A percentile compares a stretch with the other conserved stretches of the same genome.
phyloP scores from a whole-genome alignment of 2,329 filamentous ascomycete species.

The Fusarium nygamai region DNA sequence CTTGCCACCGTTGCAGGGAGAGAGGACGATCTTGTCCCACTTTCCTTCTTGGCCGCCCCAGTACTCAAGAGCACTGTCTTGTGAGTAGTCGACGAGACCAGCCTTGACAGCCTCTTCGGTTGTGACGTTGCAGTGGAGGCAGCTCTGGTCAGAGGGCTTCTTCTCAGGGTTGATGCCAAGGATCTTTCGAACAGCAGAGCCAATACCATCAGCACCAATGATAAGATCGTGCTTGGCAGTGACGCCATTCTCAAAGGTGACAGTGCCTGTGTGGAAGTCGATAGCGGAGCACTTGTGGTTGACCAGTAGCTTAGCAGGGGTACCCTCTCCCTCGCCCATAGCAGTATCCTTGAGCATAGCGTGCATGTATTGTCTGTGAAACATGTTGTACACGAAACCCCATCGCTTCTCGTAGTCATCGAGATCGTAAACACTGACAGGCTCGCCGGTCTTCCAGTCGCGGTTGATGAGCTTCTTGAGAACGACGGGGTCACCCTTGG shows the following conservation, averaged over 20 bases:
- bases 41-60: constrained; percentile 73
- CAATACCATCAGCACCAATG: constrained; percentile 74
- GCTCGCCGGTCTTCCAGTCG: constrained; percentile 76
- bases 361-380: constrained; percentile 76
- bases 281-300: constrained; percentile 66
- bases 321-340: constrained; percentile 62
- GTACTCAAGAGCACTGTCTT: constrained; percentile 71
- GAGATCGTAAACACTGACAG: constrained; percentile 70
- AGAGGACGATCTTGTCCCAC: constrained; percentile 76
- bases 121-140: constrained; percentile 71
- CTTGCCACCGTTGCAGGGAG: constrained; percentile 72
- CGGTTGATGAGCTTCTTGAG: constrained; percentile 73
- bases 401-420: constrained; percentile 72
- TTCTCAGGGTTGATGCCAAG: constrained; percentile 71
- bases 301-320: constrained; percentile 62
- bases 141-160: constrained; percentile 68
- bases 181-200: constrained; percentile 69
- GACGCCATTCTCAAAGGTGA: constrained; percentile 64
- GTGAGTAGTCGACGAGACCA: constrained; percentile 71
- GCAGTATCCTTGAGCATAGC: constrained; percentile 71
- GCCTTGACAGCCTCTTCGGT: constrained; percentile 68
- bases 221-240: constrained; percentile 66
- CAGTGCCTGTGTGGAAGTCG: constrained; percentile 58
- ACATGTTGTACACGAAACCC: constrained; percentile 75
- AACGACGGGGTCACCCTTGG: constrained; percentile 72